Conservation (phyloP, 768 basidiomycete genomes). For the Phlebiopsis flavidoalba region DNA sequence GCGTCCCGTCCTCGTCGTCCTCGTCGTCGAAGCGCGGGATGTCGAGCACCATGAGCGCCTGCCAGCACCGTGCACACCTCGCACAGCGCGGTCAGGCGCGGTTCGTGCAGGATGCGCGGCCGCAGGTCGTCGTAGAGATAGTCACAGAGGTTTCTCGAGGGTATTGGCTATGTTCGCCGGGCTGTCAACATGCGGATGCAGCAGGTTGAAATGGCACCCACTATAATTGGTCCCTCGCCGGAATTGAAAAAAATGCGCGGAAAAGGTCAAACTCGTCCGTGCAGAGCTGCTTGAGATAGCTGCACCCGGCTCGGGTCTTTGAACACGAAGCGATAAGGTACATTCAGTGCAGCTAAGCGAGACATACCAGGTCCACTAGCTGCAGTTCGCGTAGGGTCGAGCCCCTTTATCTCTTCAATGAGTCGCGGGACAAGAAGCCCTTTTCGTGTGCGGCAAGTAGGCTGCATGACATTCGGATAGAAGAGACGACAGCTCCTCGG, state of each 20-base stretch:
- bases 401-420: slow-evolving; percentile 72
- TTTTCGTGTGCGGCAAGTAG: slow-evolving; percentile 66
- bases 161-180: slow-evolving; percentile 57
- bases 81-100: slow-evolving; percentile 79
- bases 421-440: slow-evolving; percentile 68
- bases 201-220: slow-evolving; percentile 31
- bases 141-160: slow-evolving; percentile 90
- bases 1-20: slow-evolving; percentile 18
- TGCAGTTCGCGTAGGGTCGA: slow-evolving; percentile 79
- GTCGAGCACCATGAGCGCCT: slow-evolving; percentile 94
- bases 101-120: slow-evolving; percentile 92
- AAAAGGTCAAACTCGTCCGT: slow-evolving; percentile 86
- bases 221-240: slow-evolving; percentile 73
- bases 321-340: not conserved
- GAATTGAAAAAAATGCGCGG: slow-evolving; percentile 87
- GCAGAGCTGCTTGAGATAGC: slow-evolving; percentile 88
- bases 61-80: slow-evolving; percentile 95
- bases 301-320: slow-evolving; percentile 88
- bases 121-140: slow-evolving; percentile 93
- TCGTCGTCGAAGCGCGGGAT: slow-evolving; percentile 38
- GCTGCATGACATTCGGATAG: slow-evolving; percentile 84
- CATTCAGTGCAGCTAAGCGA: not conserved
- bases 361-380: slow-evolving; percentile 76
- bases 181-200: not conserved
- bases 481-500: slow-evolving; percentile 78